Percentiles rank a stretch among this genome's conserved stretches.
These are phyloP conservation scores for Gymnopilus junonius DNA, from an alignment of 768 basidiomycete species.

Conservation along the genomic window DNA sequence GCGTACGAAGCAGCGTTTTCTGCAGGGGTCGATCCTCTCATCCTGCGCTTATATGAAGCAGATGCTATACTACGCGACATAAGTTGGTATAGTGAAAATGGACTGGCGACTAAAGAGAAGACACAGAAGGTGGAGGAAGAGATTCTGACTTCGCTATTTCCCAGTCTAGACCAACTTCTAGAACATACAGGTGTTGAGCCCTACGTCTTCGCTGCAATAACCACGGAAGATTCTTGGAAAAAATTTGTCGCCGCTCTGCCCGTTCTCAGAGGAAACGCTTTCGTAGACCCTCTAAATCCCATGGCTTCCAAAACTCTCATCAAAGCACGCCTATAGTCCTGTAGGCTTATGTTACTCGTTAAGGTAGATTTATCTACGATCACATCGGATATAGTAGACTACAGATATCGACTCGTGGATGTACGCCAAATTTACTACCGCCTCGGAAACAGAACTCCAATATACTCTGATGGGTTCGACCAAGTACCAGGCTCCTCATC, in stretches of 20 bases:
- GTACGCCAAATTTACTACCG: no score
- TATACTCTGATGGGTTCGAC: no score
- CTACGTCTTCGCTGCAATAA: conserved; percentile 24
- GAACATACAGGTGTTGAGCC: conserved; percentile 15
- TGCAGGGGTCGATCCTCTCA: conserved; percentile 23
- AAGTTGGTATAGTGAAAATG: conserved; percentile 45
- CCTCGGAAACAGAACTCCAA: no score
- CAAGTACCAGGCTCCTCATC: no score
- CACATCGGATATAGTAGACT: no score
- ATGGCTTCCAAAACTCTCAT: background rate
- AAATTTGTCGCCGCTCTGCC: conserved; percentile 7
- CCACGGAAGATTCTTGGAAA: conserved; percentile 20
- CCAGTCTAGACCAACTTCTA: conserved; percentile 28
- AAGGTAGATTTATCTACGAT: no score
- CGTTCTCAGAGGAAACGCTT: conserved; percentile 1
- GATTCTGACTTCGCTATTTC: conserved; percentile 29
- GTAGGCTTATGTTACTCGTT: no score
- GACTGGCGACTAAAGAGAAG: conserved; percentile 24
- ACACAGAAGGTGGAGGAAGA: conserved; percentile 27
- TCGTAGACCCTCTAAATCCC: conserved; percentile 6
- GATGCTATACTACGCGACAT: conserved; percentile 35
- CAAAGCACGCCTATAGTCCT: conserved; percentile 12
- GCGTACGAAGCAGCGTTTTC: conserved; percentile 45
- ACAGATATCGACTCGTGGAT: no score
- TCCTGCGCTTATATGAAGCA: conserved; percentile 44